Evolutionary conservation across 2,329 filamentous ascomycete genomes (phyloP), one percentile per base, ranked within the genome.

Genomic region (Aspergillus candidus): DNA sequence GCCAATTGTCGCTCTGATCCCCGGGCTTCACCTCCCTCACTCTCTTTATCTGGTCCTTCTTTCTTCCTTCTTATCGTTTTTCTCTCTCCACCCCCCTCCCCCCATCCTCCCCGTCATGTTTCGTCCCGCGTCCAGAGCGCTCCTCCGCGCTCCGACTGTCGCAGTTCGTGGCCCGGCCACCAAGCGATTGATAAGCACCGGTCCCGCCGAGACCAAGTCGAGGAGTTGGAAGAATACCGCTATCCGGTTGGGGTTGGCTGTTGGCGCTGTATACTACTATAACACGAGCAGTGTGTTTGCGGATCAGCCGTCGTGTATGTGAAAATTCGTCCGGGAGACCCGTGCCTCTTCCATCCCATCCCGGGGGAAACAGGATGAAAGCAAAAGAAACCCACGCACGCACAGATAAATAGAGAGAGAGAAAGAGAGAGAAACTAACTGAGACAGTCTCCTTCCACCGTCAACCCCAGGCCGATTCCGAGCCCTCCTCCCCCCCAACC

Each of bases 281-380:
- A 94, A 89, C 73, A 96, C 89, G 6, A 91, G 84, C 60, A 79
- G 82, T 42, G 75, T 88, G 15, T 97, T 97, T 67, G 86, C 89
- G 12, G 88, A 96, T 58, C 84, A 94, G 67, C 79, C 82, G 31
- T 69, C 78, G 56, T 77, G 89, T 94, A 77, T 55, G 84, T 69
- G 29, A 30, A 29, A 34, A n/a, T 43, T 15, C 15, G 15, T 3
- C 4, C 14, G 6, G 15, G 11, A 13, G 10, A 29, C 36, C 17
- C 14, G 10, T 5, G 27, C 11, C 36, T 30, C 11, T 36, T 6
- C 14, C 17, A 15, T 15, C 13, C 13, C 6, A 45, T n/a, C 17
- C 32, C 11, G 13, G 22, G 8, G 14, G n/a, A 13, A 33, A 38
- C 44, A 41, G 44, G 43, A 7, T 38, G 7, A 27, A 8, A 8